These are phyloP conservation scores for Pestalotiopsis sp. DNA, from an alignment of 2,329 filamentous ascomycete genomes.

Conservation along the genomic window DNA sequence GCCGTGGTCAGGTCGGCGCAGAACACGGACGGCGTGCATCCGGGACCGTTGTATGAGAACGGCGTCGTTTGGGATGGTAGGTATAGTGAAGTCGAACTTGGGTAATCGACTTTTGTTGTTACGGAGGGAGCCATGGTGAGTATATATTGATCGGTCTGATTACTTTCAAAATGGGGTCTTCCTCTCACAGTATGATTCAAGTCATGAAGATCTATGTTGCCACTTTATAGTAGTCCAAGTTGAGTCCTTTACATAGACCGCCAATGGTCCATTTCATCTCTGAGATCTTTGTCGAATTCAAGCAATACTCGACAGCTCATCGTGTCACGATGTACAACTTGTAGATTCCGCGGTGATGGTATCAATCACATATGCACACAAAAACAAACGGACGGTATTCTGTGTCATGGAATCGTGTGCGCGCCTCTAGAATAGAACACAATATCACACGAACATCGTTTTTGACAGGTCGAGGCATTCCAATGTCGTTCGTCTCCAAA, in stretches of 20 bases:
- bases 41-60: neutral
- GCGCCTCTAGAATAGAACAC: neutral
- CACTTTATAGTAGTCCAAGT: neutral
- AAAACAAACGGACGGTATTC: neutral
- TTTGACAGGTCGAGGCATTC: neutral
- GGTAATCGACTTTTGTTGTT: neutral
- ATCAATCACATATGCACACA: neutral
- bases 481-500: neutral
- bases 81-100: neutral
- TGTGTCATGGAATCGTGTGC: neutral
- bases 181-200: neutral
- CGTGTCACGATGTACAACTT: neutral
- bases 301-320: neutral
- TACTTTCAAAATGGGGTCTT: neutral
- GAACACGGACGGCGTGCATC: neutral
- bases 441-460: neutral
- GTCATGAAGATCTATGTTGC: neutral
- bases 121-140: neutral
- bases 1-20: neutral
- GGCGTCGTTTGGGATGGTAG: neutral
- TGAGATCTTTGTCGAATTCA: neutral
- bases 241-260: neutral
- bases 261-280: neutral
- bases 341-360: neutral
- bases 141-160: neutral